Evolutionary conservation across 441 rosid species (phyloP).

Genomic region (Breynia disticha): DNA sequence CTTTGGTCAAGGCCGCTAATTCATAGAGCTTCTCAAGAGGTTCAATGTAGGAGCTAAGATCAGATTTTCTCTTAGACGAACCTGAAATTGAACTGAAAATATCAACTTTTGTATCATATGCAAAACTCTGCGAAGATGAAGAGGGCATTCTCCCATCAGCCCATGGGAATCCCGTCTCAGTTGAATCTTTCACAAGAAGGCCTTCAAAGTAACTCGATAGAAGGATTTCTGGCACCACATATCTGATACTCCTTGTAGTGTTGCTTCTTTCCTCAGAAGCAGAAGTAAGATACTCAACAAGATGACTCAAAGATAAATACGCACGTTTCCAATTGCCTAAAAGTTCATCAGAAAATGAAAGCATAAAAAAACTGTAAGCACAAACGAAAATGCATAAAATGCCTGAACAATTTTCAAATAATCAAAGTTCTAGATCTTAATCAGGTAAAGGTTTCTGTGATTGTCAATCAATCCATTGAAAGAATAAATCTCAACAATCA

Average conservation of each 20-base stretch:
- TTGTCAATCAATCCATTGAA: background rate
- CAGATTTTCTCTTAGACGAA: conserved; percentile 40
- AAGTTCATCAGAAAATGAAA: conserved; percentile 34
- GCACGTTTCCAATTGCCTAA: conserved; percentile 95
- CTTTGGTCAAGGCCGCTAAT: conserved; percentile 31
- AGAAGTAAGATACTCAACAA: conserved; percentile 50
- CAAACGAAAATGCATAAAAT: conserved; percentile 19
- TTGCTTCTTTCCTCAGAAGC: conserved; percentile 29
- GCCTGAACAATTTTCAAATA: background rate
- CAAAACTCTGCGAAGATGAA: conserved; percentile 37
- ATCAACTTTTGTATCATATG: conserved; percentile 28
- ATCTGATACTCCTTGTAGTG: conserved; percentile 24
- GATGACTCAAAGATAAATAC: conserved; percentile 64
- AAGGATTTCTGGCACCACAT: conserved; percentile 48
- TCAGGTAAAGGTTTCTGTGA: too few species aligned
- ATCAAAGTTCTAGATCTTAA: too few species aligned
- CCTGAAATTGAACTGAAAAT: conserved; percentile 26
- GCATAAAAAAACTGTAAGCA: conserved; percentile 26
- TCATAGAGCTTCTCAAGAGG: conserved; percentile 45
- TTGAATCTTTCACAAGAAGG: conserved; percentile 37
- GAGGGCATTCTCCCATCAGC: conserved; percentile 35
- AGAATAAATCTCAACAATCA: background rate
- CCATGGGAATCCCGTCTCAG: conserved; percentile 50
- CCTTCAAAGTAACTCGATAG: conserved; percentile 72
- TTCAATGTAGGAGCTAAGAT: conserved; percentile 43